phyloP scores from a whole-genome alignment of 1,139 yeast species.

The Yamadazyma sp. region DNA sequence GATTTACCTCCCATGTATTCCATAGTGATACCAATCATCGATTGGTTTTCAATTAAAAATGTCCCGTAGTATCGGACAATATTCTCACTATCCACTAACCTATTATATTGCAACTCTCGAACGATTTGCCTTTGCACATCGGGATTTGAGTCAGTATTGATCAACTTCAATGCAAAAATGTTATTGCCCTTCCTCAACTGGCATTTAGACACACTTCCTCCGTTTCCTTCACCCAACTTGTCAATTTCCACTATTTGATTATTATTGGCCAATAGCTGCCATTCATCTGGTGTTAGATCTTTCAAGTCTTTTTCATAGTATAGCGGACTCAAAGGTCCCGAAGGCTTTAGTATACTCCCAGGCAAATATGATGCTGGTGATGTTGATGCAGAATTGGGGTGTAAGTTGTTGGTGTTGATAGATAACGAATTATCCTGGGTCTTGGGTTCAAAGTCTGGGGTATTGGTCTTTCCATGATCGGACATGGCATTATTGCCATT shows the following conservation, averaged over 20 bases:
- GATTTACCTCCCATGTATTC: constrained; percentile 95
- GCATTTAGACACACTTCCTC: constrained; percentile 88
- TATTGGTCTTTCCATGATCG: constrained; percentile 3
- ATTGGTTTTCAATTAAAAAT: constrained; percentile 71
- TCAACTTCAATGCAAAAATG: constrained; percentile 86
- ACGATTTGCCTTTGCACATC: constrained; percentile 81
- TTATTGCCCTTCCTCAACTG: constrained; percentile 33
- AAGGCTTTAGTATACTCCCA: constrained; percentile 7
- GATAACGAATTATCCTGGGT: not conserved
- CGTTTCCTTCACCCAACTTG: constrained; percentile 88
- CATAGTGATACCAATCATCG: constrained; percentile 88
- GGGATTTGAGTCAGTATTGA: constrained; percentile 74
- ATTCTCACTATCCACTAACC: constrained; percentile 76
- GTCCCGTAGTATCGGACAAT: constrained; percentile 94
- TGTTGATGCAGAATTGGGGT: not conserved
- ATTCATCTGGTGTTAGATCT: constrained; percentile 70
- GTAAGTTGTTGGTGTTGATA: constrained; percentile 4
- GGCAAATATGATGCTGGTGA: constrained; percentile 6
- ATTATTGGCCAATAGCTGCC: constrained; percentile 64
- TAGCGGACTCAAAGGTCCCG: constrained; percentile 11
- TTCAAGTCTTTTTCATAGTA: constrained; percentile 35
- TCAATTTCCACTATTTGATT: constrained; percentile 42
- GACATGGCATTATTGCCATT: constrained; percentile 1
- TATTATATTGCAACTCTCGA: constrained; percentile 85
- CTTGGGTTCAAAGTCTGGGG: not conserved